A percentile compares a stretch with the other conserved stretches of the same genome.
phyloP scores from a whole-genome alignment of 805 yeast genomes.

The Cephaloascus fragrans region DNA sequence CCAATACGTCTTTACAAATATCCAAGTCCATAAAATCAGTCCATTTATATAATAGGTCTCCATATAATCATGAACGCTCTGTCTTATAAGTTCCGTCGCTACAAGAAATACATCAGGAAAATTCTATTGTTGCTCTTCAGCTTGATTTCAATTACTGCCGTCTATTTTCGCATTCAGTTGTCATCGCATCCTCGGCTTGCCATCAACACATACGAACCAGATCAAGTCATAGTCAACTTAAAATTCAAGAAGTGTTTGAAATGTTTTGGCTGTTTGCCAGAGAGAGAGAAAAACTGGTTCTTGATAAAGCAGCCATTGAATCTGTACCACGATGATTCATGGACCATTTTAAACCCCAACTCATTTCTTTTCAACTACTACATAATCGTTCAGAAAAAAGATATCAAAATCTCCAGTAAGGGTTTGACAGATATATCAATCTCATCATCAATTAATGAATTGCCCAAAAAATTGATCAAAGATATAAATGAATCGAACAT shows the following conservation, averaged over 20 bases:
- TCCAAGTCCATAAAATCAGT: no score
- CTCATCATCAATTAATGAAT: background rate
- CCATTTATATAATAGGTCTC: no score
- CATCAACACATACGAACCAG: background rate
- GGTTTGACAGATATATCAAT: constrained; percentile 1
- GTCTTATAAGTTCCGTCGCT: background rate
- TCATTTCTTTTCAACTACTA: constrained; percentile 1
- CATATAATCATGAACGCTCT: no score
- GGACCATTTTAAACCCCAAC: background rate
- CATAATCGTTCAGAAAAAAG: constrained; percentile 1
- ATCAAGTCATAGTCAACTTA: background rate
- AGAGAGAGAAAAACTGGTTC: background rate
- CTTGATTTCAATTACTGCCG: background rate
- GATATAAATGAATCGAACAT: background rate
- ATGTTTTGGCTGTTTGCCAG: background rate
- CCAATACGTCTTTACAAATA: no score
- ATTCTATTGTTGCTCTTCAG: background rate
- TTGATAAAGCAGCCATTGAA: background rate
- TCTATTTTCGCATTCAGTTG: background rate
- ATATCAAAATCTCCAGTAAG: background rate
- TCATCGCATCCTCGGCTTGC: background rate
- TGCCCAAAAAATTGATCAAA: background rate
- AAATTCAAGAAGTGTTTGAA: background rate
- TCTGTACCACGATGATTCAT: background rate
- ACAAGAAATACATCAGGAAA: background rate